Percentiles rank a stretch among this genome's conserved stretches.
Evolutionary conservation across 1,284 basidiomycete genomes (phyloP).

Genomic region (Puccinia hordei): DNA sequence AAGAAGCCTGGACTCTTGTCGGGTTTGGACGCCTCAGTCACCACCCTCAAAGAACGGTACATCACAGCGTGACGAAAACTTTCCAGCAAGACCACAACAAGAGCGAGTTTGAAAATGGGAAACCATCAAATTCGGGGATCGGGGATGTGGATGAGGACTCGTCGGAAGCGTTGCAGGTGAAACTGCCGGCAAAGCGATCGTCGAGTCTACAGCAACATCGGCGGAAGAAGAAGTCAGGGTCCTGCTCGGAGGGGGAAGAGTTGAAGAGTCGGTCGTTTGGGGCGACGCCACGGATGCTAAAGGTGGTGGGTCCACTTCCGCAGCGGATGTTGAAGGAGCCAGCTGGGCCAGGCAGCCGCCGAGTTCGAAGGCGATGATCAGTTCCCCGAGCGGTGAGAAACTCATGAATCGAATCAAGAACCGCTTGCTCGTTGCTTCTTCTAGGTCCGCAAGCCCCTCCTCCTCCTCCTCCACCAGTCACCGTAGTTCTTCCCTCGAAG

Average conservation of each 20-base stretch:
- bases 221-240: background rate
- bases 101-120: background rate
- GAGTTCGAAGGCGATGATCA: constrained; percentile 29
- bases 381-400: constrained; percentile 28
- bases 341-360: background rate
- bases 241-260: constrained; percentile 4
- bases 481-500: background rate
- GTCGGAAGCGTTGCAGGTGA: background rate
- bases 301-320: background rate
- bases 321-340: constrained; percentile 27
- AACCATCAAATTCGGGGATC: background rate
- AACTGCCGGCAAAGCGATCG: constrained; percentile 26
- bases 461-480: background rate
- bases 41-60: background rate
- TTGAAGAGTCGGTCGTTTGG: constrained; percentile 19
- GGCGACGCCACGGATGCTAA: background rate
- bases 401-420: constrained; percentile 48
- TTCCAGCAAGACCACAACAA: background rate
- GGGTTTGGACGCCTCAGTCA: constrained; percentile 3
- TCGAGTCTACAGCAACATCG: constrained; percentile 32
- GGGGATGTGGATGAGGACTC: background rate
- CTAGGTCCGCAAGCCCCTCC: constrained; percentile 1
- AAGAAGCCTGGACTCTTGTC: constrained; percentile 56
- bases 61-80: background rate
- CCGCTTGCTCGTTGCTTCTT: background rate